Evolutionary conservation across 176 grass and related monocot species (phyloP).

Genomic region (Elymus sibiricus): DNA sequence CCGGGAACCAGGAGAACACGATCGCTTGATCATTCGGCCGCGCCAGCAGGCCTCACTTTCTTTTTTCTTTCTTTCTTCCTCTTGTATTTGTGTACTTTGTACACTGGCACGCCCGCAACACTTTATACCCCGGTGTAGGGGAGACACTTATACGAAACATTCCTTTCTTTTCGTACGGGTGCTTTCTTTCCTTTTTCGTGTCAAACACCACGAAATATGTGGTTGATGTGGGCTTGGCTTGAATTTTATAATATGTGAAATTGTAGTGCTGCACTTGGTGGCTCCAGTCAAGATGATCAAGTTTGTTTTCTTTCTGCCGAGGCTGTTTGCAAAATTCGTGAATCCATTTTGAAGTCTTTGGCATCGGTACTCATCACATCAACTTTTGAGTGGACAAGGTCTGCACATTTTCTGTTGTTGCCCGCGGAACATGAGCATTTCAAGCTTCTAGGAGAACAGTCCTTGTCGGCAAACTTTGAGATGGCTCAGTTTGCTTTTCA

Average conservation of each 20-base stretch:
- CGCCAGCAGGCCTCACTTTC: too few relatives aligned
- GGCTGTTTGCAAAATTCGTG: slow-evolving; percentile 38
- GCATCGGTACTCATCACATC: slow-evolving; percentile 44
- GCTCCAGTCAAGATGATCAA: slow-evolving; percentile 55
- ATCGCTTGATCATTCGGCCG: too few relatives aligned
- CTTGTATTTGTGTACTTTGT: too few relatives aligned
- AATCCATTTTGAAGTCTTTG: slow-evolving; percentile 55
- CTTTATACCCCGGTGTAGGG: too few relatives aligned
- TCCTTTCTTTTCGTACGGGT: too few relatives aligned
- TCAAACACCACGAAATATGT: too few relatives aligned
- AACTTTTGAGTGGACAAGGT: slow-evolving; percentile 61
- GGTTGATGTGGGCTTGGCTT: too few relatives aligned
- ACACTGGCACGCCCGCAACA: too few relatives aligned
- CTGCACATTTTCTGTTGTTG: slow-evolving; percentile 46
- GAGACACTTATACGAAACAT: too few relatives aligned
- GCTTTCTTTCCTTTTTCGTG: too few relatives aligned
- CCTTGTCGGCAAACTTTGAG: slow-evolving; percentile 34
- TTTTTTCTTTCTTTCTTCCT: too few relatives aligned
- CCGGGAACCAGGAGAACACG: too few relatives aligned
- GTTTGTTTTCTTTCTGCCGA: slow-evolving; percentile 71
- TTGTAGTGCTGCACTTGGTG: slow-evolving; percentile 84
- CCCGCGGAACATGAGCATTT: slow-evolving; percentile 28
- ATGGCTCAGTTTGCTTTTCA: slow-evolving; percentile 58
- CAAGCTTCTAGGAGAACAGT: slow-evolving; percentile 33
- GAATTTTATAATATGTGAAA: background rate